These are phyloP conservation scores for Diaporthe sp. DNA, from an alignment of 2,329 filamentous ascomycete genomes.

Conservation along the genomic window DNA sequence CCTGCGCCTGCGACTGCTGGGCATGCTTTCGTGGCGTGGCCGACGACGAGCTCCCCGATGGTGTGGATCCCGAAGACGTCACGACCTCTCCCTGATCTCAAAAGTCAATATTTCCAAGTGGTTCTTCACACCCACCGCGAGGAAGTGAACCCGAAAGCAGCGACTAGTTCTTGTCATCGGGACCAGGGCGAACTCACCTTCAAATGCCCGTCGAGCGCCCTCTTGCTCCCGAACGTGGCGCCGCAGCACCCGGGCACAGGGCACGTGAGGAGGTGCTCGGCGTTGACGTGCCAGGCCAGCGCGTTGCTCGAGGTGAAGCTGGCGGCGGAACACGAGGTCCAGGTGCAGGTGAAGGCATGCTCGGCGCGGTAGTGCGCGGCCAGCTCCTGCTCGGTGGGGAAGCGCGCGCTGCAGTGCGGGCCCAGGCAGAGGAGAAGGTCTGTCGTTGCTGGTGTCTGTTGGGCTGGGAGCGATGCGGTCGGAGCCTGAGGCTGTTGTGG, in stretches of 20 bases:
- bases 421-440: conserved; percentile 35
- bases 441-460: background rate
- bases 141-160: background rate
- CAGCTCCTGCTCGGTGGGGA: conserved; percentile 28
- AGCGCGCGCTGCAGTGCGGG: conserved; percentile 35
- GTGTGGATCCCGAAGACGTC: background rate
- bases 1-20: conserved; percentile 6
- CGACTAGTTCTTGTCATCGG: no score
- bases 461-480: background rate
- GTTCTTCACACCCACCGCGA: no score
- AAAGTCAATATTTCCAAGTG: background rate
- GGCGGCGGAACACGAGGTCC: conserved; percentile 53
- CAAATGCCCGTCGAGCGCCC: conserved; percentile 55
- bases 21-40: background rate
- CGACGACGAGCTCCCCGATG: background rate
- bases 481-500: background rate
- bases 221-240: conserved; percentile 50
- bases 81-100: background rate
- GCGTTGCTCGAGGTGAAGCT: conserved; percentile 55
- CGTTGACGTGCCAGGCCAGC: conserved; percentile 59
- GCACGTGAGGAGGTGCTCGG: conserved; percentile 58
- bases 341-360: conserved; percentile 55
- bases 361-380: conserved; percentile 44
- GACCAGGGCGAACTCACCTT: conserved; percentile 30
- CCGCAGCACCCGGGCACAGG: conserved; percentile 56